phyloP scores from a whole-genome alignment of 2,329 filamentous ascomycete species.

The Corinectria fuckeliana region DNA sequence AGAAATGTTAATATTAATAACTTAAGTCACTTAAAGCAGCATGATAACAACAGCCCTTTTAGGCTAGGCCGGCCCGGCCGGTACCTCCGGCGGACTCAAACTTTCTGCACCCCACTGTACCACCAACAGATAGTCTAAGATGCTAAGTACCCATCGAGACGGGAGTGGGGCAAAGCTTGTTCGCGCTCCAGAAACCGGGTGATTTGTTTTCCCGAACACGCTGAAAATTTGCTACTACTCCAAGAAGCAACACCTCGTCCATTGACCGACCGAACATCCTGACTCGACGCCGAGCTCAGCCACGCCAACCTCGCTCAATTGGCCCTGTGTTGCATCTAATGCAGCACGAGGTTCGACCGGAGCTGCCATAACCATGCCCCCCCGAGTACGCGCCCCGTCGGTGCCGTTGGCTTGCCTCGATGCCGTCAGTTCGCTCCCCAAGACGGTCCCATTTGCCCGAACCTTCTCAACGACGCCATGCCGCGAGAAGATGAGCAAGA shows the following conservation, averaged over 20 bases:
- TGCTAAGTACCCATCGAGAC: too few relatives aligned
- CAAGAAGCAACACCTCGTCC: constrained; percentile 15
- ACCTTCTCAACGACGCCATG: constrained; percentile 50
- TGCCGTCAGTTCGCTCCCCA: constrained; percentile 30
- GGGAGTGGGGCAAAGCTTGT: too few relatives aligned
- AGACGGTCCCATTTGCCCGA: constrained; percentile 33
- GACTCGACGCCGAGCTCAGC: constrained; percentile 24
- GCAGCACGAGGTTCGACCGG: constrained; percentile 25
- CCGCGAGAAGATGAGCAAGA: constrained; percentile 46
- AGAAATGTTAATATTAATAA: too few relatives aligned
- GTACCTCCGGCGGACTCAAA: too few relatives aligned
- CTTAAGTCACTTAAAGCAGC: too few relatives aligned
- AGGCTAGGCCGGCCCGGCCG: too few relatives aligned
- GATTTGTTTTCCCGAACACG: constrained; percentile 18
- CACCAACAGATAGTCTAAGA: too few relatives aligned
- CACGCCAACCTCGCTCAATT: constrained; percentile 34
- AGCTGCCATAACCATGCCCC: constrained; percentile 41
- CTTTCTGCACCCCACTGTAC: too few relatives aligned
- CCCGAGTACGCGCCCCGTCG: constrained; percentile 40
- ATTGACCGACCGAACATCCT: constrained; percentile 15
- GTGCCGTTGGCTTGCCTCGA: constrained; percentile 42
- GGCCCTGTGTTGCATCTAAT: constrained; percentile 34
- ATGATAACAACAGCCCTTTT: too few relatives aligned
- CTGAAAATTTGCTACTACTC: constrained; percentile 33
- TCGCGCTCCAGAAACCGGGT: not conserved